A percentile compares a stretch with the other conserved stretches of the same genome.
These are phyloP conservation scores for Pythium sp. DNA, from an alignment of 352 stramenopile species.

Conservation along the genomic window DNA sequence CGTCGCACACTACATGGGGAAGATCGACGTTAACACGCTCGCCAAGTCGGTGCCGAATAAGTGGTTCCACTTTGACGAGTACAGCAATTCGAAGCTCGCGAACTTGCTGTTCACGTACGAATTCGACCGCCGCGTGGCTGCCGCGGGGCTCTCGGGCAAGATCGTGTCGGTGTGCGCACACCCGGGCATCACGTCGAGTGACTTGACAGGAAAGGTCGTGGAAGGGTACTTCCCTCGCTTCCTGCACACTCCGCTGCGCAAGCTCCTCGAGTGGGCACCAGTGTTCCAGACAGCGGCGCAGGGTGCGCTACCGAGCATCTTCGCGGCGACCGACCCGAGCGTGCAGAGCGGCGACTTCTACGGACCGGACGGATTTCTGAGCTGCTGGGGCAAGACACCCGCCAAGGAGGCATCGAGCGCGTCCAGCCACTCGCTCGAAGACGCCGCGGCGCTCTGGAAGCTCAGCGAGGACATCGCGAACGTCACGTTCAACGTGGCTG, in stretches of 20 bases:
- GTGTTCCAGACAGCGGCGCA: constrained; percentile 23
- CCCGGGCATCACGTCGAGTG: constrained; percentile 22
- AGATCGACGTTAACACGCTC: constrained; percentile 28
- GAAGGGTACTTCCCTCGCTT: constrained; percentile 25
- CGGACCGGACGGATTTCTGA: constrained; percentile 31
- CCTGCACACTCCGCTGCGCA: constrained; percentile 19
- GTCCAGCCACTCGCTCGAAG: constrained; percentile 29
- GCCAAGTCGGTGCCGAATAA: constrained; percentile 26
- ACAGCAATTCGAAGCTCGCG: constrained; percentile 42
- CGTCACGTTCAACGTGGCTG: constrained; percentile 23
- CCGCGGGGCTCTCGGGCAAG: constrained; percentile 19
- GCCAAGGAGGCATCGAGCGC: constrained; percentile 26
- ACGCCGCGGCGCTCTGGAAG: constrained; percentile 26
- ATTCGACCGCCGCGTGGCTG: constrained; percentile 29
- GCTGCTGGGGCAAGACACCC: constrained; percentile 25
- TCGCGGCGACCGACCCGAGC: constrained; percentile 21
- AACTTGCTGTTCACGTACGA: constrained; percentile 51
- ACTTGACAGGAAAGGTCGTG: constrained; percentile 23
- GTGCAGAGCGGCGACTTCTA: constrained; percentile 26
- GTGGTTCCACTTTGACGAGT: constrained; percentile 41
- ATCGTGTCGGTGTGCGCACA: constrained; percentile 32
- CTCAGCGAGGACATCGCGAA: constrained; percentile 31
- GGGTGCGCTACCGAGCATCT: constrained; percentile 28
- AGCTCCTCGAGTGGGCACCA: constrained; percentile 19
- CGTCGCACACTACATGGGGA: constrained; percentile 29